Evolutionary conservation across 1,284 basidiomycete species (phyloP).

Genomic region (Moesziomyces antarcticus): DNA sequence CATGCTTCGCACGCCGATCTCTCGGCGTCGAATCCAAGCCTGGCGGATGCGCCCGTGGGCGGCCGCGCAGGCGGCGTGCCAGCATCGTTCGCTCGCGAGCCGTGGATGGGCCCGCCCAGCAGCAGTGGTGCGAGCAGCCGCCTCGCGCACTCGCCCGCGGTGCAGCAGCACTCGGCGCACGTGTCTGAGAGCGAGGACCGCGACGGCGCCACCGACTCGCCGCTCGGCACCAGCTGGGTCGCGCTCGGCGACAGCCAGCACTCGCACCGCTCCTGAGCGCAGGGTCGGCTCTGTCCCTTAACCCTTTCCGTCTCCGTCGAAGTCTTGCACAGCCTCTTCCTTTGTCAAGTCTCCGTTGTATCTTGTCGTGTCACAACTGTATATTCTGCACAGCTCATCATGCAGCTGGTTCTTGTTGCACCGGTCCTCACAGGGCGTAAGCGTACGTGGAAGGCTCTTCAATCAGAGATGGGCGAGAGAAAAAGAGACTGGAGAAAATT

Average conservation of each 20-base stretch:
- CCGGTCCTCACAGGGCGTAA: no score
- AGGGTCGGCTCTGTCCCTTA: no score
- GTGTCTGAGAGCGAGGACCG: conserved; percentile 31
- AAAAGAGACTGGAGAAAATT: not conserved
- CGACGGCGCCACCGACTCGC: conserved; percentile 23
- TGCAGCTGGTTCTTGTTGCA: not conserved
- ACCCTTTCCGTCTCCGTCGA: no score
- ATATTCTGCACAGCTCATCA: not conserved
- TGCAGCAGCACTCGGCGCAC: conserved; percentile 10
- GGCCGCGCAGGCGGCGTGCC: conserved; percentile 1
- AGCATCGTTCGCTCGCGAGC: conserved; percentile 6
- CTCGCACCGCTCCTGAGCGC: conserved; percentile 3
- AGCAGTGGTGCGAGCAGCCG: conserved; percentile 30
- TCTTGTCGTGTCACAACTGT: no score
- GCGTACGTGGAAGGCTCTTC: no score
- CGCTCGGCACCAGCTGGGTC: conserved; percentile 49
- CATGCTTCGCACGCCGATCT: conserved; percentile 15
- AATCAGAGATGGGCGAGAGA: not conserved
- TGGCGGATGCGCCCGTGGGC: conserved; percentile 1
- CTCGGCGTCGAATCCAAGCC: conserved; percentile 12
- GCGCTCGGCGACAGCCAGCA: conserved; percentile 40
- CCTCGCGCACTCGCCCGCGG: conserved; percentile 20
- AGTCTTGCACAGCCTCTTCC: no score
- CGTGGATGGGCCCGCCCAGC: conserved; percentile 37
- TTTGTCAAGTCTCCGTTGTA: no score